Evolutionary conservation across 208 protist genomes (phyloP).

Genomic region (Trichomonas tenax): DNA sequence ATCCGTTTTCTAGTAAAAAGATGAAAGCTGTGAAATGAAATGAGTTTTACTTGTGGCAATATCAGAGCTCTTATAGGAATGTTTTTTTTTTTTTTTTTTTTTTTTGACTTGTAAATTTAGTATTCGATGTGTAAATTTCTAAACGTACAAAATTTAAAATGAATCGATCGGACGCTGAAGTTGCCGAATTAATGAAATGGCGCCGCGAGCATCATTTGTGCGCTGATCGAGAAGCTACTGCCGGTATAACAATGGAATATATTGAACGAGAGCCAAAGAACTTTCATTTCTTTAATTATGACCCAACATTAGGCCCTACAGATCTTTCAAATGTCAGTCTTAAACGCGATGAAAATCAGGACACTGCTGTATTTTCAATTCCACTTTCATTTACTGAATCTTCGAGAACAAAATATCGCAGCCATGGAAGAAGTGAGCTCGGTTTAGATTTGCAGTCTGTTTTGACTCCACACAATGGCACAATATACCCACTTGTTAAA

Average conservation of each 20-base stretch:
- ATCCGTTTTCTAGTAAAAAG: too few relatives aligned
- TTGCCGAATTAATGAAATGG: too few relatives aligned
- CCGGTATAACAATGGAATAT: neutral
- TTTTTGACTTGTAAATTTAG: too few relatives aligned
- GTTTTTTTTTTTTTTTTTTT: too few relatives aligned
- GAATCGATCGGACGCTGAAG: too few relatives aligned
- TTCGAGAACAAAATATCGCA: neutral
- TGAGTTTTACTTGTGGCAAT: too few relatives aligned
- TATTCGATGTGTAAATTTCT: too few relatives aligned
- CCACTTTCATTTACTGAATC: neutral
- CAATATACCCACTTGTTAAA: neutral
- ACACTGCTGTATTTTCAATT: neutral
- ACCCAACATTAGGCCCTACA: neutral
- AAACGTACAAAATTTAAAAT: too few relatives aligned
- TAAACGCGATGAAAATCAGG: neutral
- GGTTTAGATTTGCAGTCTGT: neutral
- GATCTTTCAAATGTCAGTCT: neutral
- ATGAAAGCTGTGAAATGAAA: too few relatives aligned
- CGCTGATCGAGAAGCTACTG: too few relatives aligned
- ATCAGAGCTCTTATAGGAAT: too few relatives aligned
- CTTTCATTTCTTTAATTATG: neutral
- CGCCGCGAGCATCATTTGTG: too few relatives aligned
- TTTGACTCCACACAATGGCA: neutral
- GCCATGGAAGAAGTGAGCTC: neutral
- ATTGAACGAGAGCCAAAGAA: neutral